Base-by-base conservation (phyloP, 1,139 yeast species). In the Lizanozyma gosingica region DNA sequence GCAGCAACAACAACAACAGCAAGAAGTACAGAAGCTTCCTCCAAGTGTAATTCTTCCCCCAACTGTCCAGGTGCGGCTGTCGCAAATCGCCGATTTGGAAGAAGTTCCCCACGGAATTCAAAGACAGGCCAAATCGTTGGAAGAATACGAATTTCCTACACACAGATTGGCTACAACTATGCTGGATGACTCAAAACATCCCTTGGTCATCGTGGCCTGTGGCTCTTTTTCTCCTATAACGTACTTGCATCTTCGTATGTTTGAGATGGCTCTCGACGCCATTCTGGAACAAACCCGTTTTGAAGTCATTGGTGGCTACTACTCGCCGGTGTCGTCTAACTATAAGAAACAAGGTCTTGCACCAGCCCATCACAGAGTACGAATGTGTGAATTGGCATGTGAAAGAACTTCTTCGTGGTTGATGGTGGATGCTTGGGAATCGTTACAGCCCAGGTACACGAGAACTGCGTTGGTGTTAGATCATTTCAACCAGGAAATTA, bases 351-450 rank as follows among this genome's bases (percentile, higher is more conserved):
- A 87, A 39, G 99, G 99, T 0, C 68, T 92, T 42, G 97, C 98
- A 0, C 78, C 85, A 0, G 76, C 97, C 0, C 73, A 71, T 47
- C 95, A 92, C 61, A 75, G 99, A 44, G 98, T 92, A 9, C 72
- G 97, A 41, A 92, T 92, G 98, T 90, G 98, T 62, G 97, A 94
- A 59, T 70, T 92, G 57, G 98, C 97, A 0, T 90, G 98, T 62
- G 98, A 92, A 57, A 75, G 98, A 54, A 92, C 99, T 0, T 81
- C 94, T 3, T 80, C 94, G 18, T 92, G 99, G 97, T 71, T 94
- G 38, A 94, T 92, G 97, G 98, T 92, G 17, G 99, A 92, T 60
- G 97, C 97, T 0, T 92, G 99, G 99, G 99, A 92, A 62, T 83
- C 95, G 4, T 68, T 92, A 45, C 98, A 94, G 59, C 86, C 88